Evolutionary conservation across 345 rosid genomes (phyloP), one percentile per base, ranked within the genome.

Genomic region (Linum lewisii): DNA sequence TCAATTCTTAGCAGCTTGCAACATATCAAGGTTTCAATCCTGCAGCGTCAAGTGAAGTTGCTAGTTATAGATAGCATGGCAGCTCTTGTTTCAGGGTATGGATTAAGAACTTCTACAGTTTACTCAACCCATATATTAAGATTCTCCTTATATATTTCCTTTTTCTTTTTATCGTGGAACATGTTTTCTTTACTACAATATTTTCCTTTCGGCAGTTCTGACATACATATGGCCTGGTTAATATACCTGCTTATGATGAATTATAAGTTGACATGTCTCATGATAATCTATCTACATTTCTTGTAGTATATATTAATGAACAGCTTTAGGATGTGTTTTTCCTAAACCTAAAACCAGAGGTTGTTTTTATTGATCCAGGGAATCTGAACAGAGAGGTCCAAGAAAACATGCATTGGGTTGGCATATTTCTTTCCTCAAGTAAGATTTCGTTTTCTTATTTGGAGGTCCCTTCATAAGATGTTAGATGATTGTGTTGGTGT

Each of bases 341-440:
- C 10, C 58, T 50, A 65, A 61, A 23, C 15, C 58, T 58, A 34
- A 58, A 56, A 42, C 23, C 23, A 52, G 25, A 49, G 44, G 44
- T 63, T 13, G 56, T 21, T 58, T 7, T 24, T 32, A 63, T 61
- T 61, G 64, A 60, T 70, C 65, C 83, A 90, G 91, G 59, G 91
- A 78, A 73, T 42, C 71, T 54, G 87, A 81, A 57, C 80, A 66
- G 55, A 79, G 78, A 26, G 61, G 57, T 78, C 74, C 76, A 21
- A 73, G 74, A 63, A 81, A 76, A 21, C 77, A 77, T 57, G 75
- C 83, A 26, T 68, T 87, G 77, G 81, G 86, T 71, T 88, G 94
- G 92, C 96, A 91, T 63, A 82, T 88, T 54, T 85, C 95, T 57
- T 81, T 87, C 66, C 69, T 91, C 52, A 91, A 88, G 98, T 90